Conservation (phyloP, 2,329 filamentous ascomycete genomes). For the Diaporthe sp. region DNA sequence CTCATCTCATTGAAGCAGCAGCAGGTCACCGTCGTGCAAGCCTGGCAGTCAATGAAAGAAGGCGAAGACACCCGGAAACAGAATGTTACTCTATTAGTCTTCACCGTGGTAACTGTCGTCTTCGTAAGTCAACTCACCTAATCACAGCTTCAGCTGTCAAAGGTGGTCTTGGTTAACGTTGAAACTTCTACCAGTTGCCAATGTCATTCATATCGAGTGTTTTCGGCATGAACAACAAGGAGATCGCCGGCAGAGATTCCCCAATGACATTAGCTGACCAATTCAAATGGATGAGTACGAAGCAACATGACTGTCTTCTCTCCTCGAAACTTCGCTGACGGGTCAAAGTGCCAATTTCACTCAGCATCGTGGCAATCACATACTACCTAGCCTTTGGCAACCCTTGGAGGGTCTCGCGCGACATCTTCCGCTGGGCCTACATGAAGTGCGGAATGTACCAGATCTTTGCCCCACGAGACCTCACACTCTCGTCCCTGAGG, state of each 20-base stretch:
- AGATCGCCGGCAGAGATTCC: slow-evolving; percentile 36
- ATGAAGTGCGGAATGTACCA: slow-evolving; percentile 41
- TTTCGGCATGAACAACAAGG: slow-evolving; percentile 57
- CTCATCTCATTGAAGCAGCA: slow-evolving; percentile 61
- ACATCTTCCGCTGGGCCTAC: slow-evolving; percentile 38
- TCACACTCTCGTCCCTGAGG: slow-evolving; percentile 13
- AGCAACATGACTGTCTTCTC: accelerated
- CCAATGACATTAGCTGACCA: slow-evolving; percentile 40
- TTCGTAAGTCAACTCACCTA: slow-evolving; percentile 53
- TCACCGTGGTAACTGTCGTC: slow-evolving; percentile 62
- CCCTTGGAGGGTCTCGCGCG: slow-evolving; percentile 35
- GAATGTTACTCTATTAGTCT: slow-evolving; percentile 60
- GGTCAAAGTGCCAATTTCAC: slow-evolving; percentile 28
- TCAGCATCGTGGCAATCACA: slow-evolving; percentile 40
- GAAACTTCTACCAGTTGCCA: slow-evolving; percentile 47
- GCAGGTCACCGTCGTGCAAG: slow-evolving; percentile 60
- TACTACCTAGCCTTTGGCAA: slow-evolving; percentile 41
- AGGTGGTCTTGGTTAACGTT: not conserved
- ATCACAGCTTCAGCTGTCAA: too few species aligned
- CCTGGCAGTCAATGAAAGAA: slow-evolving; percentile 56
- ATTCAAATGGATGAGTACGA: slow-evolving; percentile 42
- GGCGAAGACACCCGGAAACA: slow-evolving; percentile 57
- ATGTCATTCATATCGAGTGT: slow-evolving; percentile 55
- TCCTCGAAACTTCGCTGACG: not conserved
- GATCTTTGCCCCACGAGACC: slow-evolving; percentile 33